Evolutionary conservation across 108 stramenopile species (phyloP).

Genomic region (Seminavis robusta): DNA sequence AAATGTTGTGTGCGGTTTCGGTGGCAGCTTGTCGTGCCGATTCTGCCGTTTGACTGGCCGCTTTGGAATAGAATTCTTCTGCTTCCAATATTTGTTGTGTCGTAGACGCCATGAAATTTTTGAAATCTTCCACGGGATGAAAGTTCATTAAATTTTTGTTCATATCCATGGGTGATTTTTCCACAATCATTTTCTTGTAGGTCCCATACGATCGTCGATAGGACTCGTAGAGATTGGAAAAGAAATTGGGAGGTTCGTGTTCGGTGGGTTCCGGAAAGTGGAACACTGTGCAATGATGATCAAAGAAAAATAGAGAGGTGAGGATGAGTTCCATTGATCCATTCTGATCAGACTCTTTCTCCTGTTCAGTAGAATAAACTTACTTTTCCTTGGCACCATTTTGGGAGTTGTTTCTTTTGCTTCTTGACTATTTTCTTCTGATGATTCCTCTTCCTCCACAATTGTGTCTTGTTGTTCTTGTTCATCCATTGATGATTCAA

Average conservation of each 20-base stretch:
- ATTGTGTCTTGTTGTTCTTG: constrained; percentile 9
- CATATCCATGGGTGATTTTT: constrained; percentile 3
- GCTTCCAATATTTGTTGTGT: constrained; percentile 34
- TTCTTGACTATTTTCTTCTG: background rate
- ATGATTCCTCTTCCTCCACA: constrained; percentile 4
- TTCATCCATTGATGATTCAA: constrained; percentile 9
- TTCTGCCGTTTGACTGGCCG: constrained; percentile 21
- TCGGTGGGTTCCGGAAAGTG: constrained; percentile 56
- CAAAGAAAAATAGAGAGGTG: background rate
- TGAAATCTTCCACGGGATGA: constrained; percentile 66
- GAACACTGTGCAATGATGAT: constrained; percentile 30
- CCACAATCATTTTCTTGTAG: constrained; percentile 37
- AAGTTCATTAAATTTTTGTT: constrained; percentile 53
- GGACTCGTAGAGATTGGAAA: constrained; percentile 77
- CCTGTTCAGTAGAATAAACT: too few species aligned
- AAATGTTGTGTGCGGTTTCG: constrained; percentile 53
- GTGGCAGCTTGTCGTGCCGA: constrained; percentile 63
- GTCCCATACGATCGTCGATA: constrained; percentile 66
- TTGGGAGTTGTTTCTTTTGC: too few species aligned
- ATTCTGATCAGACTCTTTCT: too few species aligned
- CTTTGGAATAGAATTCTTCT: too few species aligned
- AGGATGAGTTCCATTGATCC: background rate
- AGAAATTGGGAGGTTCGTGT: constrained; percentile 57
- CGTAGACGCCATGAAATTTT: constrained; percentile 60
- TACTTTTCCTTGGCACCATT: constrained; percentile 43